A percentile compares a stretch with the other conserved stretches of the same genome.
Evolutionary conservation across 2,329 filamentous ascomycete genomes (phyloP).

Genomic region (Diaporthe destruens): DNA sequence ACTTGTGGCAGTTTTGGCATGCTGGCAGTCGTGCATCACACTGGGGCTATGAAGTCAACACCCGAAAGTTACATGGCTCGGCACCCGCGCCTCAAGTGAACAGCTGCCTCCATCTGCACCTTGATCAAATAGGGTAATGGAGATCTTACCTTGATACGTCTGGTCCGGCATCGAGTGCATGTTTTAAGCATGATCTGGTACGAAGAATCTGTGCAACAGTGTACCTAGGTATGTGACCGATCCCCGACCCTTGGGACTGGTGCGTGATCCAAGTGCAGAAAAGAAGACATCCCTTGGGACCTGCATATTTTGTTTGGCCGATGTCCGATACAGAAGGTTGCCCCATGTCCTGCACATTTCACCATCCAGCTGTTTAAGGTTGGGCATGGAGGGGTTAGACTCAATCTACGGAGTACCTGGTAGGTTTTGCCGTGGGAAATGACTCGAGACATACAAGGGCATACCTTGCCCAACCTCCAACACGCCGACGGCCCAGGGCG

Average conservation of each 20-base stretch:
- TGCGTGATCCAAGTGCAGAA: conserved; percentile 9
- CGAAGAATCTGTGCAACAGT: neutral
- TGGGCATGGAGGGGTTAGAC: conserved; percentile 2
- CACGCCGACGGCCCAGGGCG: neutral
- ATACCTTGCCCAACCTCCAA: conserved; percentile 10
- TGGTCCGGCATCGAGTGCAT: conserved; percentile 34
- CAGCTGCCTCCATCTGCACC: neutral
- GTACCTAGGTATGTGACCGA: neutral
- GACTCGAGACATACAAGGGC: conserved; percentile 22
- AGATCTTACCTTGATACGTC: conserved; percentile 32
- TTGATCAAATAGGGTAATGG: neutral
- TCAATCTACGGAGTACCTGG: too few species aligned
- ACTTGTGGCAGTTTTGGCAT: conserved; percentile 34
- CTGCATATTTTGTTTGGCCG: neutral
- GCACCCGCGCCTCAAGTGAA: neutral
- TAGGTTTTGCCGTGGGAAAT: conserved; percentile 14
- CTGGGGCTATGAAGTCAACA: conserved; percentile 15
- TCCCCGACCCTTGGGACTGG: conserved; percentile 1
- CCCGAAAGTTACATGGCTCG: neutral
- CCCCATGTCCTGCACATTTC: neutral
- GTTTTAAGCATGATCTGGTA: conserved; percentile 34
- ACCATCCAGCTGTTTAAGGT: neutral
- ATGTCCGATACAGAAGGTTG: neutral
- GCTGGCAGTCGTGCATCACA: conserved; percentile 35
- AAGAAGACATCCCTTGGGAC: neutral